Base-by-base conservation (phyloP, 768 basidiomycete genomes). In the Termitomyces sp. region DNA sequence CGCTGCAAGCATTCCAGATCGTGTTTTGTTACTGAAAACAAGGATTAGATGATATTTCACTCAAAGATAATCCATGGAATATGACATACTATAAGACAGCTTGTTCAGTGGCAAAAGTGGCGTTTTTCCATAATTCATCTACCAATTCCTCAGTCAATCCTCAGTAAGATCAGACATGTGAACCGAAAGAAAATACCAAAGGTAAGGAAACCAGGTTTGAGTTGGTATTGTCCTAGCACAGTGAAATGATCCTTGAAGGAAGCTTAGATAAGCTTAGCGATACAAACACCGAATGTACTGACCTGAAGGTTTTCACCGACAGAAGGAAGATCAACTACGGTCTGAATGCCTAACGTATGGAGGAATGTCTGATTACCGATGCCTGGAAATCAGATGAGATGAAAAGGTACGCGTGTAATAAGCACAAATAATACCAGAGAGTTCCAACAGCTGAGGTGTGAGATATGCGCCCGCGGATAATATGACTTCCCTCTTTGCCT, bases 291-390 rank as follows among this genome's bases (percentile, higher is more conserved):
- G 47, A 48, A 48, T 5, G 5, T 14, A 48, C 47, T 28, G 16
- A 48, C 47, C 30, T 48, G 47, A 13, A 54, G 53, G n/a, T 54
- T 54, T 30, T 54, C 53, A 44, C 53, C 53, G 4, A 54, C 53
- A 43, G 38, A 26, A 20, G 53, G 53, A 30, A 54, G 53, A 32
- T 54, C 4, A 41, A 54, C 28, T 8, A 54, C 26, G 28, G 14
- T 43, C 10, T 32, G 20, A 30, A 55, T 44, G n/a, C 53, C 53
- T 14, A 55, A 43, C 4, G 28, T 10, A 1, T 26, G 3, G 10
- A 55, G 41, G 2, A 44, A 40, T 13, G 40, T 44, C 38, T 40
- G 9, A 32, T 55, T 44, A n/a, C 53, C 53, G 13, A 55, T 55
- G 9, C 53, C 53, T 48, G 47, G 14, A 5, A 47, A 8, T 33